Conservation (phyloP, 176 grass and related monocot species). For the Paspalum vaginatum region DNA sequence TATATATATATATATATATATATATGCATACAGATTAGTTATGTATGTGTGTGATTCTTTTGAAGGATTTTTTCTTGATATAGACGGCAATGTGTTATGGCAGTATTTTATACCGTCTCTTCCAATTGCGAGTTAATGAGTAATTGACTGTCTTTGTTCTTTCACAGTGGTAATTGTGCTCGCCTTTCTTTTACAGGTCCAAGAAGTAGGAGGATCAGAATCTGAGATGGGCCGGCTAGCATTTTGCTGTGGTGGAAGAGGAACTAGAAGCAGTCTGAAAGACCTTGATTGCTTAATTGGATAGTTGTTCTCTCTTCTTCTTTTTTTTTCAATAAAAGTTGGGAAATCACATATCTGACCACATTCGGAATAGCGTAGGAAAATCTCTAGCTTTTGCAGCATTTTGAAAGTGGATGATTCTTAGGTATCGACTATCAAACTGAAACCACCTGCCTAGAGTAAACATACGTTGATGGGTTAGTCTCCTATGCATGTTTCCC, state of each 20-base stretch:
- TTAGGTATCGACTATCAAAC: background rate
- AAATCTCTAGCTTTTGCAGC: background rate
- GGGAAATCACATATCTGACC: background rate
- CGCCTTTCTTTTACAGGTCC: slow-evolving; percentile 22
- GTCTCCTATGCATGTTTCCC: background rate
- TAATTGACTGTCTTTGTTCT: background rate
- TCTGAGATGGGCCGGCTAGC: background rate
- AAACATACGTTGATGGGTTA: slow-evolving; percentile 30
- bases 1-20: too few relatives aligned
- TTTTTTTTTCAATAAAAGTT: slow-evolving; percentile 1
- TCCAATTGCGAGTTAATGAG: background rate
- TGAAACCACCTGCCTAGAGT: background rate
- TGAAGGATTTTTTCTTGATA: slow-evolving; percentile 18
- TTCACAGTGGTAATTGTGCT: slow-evolving; percentile 3
- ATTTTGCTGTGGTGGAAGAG: slow-evolving; percentile 13
- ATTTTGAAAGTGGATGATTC: slow-evolving; percentile 16
- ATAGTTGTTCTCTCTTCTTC: slow-evolving; percentile 2
- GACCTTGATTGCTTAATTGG: background rate
- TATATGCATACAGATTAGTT: slow-evolving; percentile 21
- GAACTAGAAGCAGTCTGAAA: slow-evolving; percentile 2
- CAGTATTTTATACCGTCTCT: slow-evolving; percentile 26
- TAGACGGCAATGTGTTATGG: slow-evolving; percentile 22
- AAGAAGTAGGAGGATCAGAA: slow-evolving; percentile 26
- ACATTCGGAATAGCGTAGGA: background rate
- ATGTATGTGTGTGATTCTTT: background rate